A percentile compares a stretch with the other conserved stretches of the same genome.
Conservation (phyloP, 2,329 filamentous ascomycete species). For the Cadophora sp. region DNA sequence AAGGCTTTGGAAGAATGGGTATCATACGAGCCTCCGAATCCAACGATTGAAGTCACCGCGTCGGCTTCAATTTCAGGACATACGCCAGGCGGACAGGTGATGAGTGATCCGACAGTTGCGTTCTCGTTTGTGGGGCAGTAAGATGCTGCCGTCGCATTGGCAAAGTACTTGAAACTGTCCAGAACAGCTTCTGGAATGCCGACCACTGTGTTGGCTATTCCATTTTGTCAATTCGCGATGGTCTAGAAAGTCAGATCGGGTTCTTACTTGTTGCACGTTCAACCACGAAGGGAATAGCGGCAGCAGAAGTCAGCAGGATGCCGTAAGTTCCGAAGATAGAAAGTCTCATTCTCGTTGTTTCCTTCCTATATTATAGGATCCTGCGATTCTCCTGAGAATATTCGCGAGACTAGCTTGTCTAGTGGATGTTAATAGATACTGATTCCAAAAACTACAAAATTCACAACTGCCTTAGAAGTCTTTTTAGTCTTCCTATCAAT, state of each 20-base stretch:
- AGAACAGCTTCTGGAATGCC: slow-evolving; percentile 22
- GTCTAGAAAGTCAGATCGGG: not conserved
- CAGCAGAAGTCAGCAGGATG: not conserved
- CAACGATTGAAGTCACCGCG: slow-evolving; percentile 25
- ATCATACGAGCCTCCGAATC: slow-evolving; percentile 30
- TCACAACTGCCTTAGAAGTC: not conserved
- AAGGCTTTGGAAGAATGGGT: not conserved
- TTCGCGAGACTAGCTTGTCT: no score
- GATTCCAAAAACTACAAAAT: not conserved
- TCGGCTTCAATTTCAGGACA: slow-evolving; percentile 32
- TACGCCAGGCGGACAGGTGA: slow-evolving; percentile 29
- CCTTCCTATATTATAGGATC: not conserved
- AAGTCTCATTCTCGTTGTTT: not conserved
- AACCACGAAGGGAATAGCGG: not conserved
- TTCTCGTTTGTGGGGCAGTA: slow-evolving; percentile 37
- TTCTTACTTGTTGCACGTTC: not conserved
- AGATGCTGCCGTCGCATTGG: slow-evolving; percentile 36
- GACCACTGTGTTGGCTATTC: slow-evolving; percentile 9
- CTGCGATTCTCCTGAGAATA: no score
- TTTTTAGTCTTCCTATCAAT: not conserved
- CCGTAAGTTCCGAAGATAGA: not conserved
- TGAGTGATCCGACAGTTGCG: slow-evolving; percentile 19
- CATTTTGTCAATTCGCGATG: not conserved
- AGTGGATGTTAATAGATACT: not conserved
- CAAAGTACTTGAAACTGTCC: slow-evolving; percentile 33